Base-by-base conservation (phyloP, 306 rosid genomes). In the Pueraria montana region DNA sequence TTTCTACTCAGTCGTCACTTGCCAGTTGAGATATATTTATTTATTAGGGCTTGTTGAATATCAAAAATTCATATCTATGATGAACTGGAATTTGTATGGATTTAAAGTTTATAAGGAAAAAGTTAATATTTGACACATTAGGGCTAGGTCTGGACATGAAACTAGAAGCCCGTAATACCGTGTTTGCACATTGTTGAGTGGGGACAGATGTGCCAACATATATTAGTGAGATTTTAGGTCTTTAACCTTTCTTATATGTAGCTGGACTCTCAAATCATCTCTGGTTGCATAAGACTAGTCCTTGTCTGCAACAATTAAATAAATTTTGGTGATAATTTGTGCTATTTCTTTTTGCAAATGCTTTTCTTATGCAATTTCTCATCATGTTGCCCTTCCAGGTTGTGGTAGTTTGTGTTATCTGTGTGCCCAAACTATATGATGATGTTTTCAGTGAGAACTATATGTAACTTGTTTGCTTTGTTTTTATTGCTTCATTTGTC, bases 401-500 rank as follows among this genome's bases (percentile, higher is more conserved):
- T 46, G 71, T 61, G 62, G 18, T 6, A 23, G 77, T 59, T 83
- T 77, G 61, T 59, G 9, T 66, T 75, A 18, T 79, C 32, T 9
- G 42, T 67, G 82, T 48, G 21, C 58, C 8, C 74, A 5, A 34
- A 64, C 24, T 59, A 18, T 55, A 18, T 76, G 76, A 38, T 48
- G 30, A 49, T 69, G 24, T 26, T 34, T 27, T 45, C 36, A 32
- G 77, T 66, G 23, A 58, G 11, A 56, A 72, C n/a, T 86, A 24
- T 53, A 43, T 80, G 74, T 76, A 36, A 77, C 26, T 77, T 72
- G 43, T 72, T 81, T 59, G 65, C 27, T 40, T 46, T 64, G 50
- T 62, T 75, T 80, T 78, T 26, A 20, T 32, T 72, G 79, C 63
- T 45, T 77, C 65, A 36, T 81, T 71, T 74, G 18, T 40, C 64